Percentiles rank a stretch among this genome's conserved stretches.
These are phyloP conservation scores for Domatiomyces catenatus DNA, from an alignment of 2,329 filamentous ascomycete genomes.

Conservation along the genomic window DNA sequence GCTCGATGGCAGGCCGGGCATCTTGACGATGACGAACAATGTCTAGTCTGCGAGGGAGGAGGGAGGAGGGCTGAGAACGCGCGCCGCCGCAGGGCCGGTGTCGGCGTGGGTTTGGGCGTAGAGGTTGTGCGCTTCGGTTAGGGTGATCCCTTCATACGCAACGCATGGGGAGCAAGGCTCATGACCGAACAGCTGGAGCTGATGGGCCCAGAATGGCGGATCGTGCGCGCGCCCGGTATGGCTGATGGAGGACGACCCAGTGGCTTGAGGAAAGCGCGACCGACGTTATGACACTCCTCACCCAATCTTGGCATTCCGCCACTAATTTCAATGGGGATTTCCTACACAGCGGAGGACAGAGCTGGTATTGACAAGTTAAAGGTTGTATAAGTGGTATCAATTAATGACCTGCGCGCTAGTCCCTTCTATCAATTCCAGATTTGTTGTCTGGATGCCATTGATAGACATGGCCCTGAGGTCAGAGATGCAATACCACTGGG, in stretches of 20 bases:
- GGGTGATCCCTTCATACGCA: neutral
- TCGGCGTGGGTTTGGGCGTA: neutral
- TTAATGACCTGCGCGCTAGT: too few relatives aligned
- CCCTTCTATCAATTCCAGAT: too few relatives aligned
- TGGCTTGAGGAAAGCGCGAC: neutral
- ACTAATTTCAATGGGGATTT: too few relatives aligned
- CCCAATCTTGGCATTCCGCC: too few relatives aligned
- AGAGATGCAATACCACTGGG: too few relatives aligned
- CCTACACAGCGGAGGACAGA: too few relatives aligned
- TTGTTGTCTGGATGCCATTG: too few relatives aligned
- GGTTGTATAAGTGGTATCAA: too few relatives aligned
- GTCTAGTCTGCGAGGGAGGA: neutral
- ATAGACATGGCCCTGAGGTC: too few relatives aligned
- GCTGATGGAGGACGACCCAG: neutral
- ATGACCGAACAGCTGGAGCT: constrained; percentile 3
- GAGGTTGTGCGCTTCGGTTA: neutral
- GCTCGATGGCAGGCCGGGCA: constrained; percentile 45
- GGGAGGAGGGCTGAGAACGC: neutral
- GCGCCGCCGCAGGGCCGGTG: constrained; percentile 2
- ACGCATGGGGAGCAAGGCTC: neutral
- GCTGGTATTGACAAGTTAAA: too few relatives aligned
- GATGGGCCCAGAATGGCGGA: neutral
- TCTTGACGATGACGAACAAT: neutral
- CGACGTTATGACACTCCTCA: too few relatives aligned
- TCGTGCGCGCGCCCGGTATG: neutral